phyloP scores from a whole-genome alignment of 106 monocot genomes.

The Agapanthus africanus region DNA sequence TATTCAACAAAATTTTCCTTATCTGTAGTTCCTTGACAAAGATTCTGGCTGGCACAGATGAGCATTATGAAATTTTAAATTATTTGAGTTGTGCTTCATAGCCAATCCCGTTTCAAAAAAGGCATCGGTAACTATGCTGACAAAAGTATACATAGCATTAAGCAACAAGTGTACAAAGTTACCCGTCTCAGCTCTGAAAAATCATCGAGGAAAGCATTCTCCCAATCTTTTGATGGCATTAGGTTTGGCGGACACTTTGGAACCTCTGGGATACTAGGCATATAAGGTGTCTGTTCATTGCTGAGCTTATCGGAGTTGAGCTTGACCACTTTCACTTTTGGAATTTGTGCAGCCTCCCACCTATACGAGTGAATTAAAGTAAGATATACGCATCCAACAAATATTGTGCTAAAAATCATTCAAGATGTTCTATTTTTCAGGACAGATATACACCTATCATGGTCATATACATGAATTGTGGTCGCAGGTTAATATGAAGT shows the following conservation, averaged over 20 bases:
- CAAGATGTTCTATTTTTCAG: no score
- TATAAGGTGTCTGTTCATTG: slow-evolving; percentile 78
- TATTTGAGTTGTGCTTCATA: no score
- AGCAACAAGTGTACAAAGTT: slow-evolving; percentile 2
- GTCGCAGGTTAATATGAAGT: no score
- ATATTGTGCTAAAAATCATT: no score
- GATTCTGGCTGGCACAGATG: no score
- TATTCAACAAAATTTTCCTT: no score
- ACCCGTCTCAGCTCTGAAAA: slow-evolving; percentile 71
- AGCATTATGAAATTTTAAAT: no score
- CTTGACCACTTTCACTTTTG: slow-evolving; percentile 73
- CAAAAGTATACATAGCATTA: neutral
- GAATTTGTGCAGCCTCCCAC: slow-evolving; percentile 90
- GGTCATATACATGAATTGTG: no score
- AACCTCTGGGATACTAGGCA: slow-evolving; percentile 86
- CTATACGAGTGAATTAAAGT: slow-evolving; percentile 20
- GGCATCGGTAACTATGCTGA: neutral
- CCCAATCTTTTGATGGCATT: slow-evolving; percentile 69
- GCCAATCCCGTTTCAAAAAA: neutral
- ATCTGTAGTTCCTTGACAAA: no score
- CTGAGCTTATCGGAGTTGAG: slow-evolving; percentile 26
- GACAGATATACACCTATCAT: no score
- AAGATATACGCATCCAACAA: no score
- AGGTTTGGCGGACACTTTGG: slow-evolving; percentile 54
- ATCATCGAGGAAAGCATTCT: slow-evolving; percentile 54